These are phyloP conservation scores for Talaromyces sp. DNA, from an alignment of 2,329 filamentous ascomycete species.

Conservation along the genomic window DNA sequence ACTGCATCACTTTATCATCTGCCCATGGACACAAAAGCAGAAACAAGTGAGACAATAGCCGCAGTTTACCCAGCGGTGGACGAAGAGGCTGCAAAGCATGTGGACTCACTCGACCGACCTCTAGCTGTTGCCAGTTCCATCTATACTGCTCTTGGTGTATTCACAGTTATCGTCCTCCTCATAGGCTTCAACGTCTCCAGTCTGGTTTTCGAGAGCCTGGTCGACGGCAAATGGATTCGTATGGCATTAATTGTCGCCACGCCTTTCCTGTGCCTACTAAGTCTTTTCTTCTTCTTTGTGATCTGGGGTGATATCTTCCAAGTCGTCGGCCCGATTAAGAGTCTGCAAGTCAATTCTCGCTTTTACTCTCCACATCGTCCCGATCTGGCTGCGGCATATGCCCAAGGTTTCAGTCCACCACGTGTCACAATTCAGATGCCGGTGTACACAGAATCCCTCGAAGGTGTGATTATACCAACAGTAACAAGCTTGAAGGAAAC, in stretches of 20 bases:
- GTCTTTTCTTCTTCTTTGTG: slow-evolving; percentile 51
- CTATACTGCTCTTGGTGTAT: slow-evolving; percentile 40
- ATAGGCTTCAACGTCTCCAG: slow-evolving; percentile 39
- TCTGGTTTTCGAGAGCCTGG: slow-evolving; percentile 38
- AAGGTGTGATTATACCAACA: slow-evolving; percentile 60
- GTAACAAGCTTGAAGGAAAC: slow-evolving; percentile 52
- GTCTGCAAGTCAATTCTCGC: slow-evolving; percentile 44
- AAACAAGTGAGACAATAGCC: slow-evolving; percentile 4
- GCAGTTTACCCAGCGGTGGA: slow-evolving; percentile 14
- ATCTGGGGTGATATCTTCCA: slow-evolving; percentile 50
- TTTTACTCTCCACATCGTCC: slow-evolving; percentile 39
- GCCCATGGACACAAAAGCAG: slow-evolving; percentile 29
- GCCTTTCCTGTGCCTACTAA: slow-evolving; percentile 36
- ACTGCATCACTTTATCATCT: slow-evolving; percentile 18
- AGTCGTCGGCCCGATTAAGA: slow-evolving; percentile 50
- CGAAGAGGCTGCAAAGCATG: slow-evolving; percentile 22
- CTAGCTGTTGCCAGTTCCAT: slow-evolving; percentile 37
- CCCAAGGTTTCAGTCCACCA: slow-evolving; percentile 29
- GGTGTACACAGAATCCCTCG: slow-evolving; percentile 80
- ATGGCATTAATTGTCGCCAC: slow-evolving; percentile 32
- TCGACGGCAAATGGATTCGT: slow-evolving; percentile 32
- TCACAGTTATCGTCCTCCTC: slow-evolving; percentile 38
- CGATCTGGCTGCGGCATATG: slow-evolving; percentile 21
- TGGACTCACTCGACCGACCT: slow-evolving; percentile 43
- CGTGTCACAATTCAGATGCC: slow-evolving; percentile 74